Base-by-base conservation (phyloP, 2,329 filamentous ascomycete genomes). In the Paracoccidioides lutzii region DNA sequence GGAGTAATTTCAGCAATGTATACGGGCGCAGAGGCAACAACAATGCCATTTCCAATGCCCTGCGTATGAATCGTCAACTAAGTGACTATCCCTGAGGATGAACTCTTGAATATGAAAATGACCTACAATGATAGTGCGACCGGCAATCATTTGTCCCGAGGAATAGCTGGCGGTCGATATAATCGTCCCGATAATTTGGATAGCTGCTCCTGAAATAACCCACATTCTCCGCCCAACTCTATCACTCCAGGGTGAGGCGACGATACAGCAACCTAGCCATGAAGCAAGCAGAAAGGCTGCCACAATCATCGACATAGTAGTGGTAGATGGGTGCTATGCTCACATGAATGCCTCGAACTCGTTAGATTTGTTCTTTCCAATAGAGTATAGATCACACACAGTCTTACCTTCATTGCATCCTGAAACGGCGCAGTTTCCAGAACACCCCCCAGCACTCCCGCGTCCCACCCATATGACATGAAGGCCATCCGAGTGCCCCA, bases 401-500 rank as follows among this genome's bases (percentile, higher is more conserved):
- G 32, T 56, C 54, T 35, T 62, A 66, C 64, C 38, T 60, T 60
- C 58, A 69, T 67, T 42, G 67, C 64, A 38, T 59, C 60, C 54
- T 67, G 64, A 57, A 69, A 69, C 8, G 62, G 58, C 4, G 56
- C 50, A 3, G 65, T 67, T 35, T 62, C 59, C 4, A 67, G 59
- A 9, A 69, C 63, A 42, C 67, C 67, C 45, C 66, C 67, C 4
- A 69, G 57, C 6, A 70, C 67, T 55, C 67, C 67, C 8, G 66
- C 67, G 60, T 70, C 67, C 60, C 67, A 69, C 9, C 67, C 67
- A 51, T 64, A 69, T 57, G 67, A 64, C 60, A 69, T 63, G 60
- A 68, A 69, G 40, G 64, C 66, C 55, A 67, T 62, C 56, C 65
- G 52, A 10, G 52, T 42, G 5, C 52, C 52, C 52, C 52, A 54